Percentiles rank a stretch among this genome's conserved stretches.
These are phyloP conservation scores for Aspergillus sp. DNA, from an alignment of 2,329 filamentous ascomycete species.

Conservation along the genomic window DNA sequence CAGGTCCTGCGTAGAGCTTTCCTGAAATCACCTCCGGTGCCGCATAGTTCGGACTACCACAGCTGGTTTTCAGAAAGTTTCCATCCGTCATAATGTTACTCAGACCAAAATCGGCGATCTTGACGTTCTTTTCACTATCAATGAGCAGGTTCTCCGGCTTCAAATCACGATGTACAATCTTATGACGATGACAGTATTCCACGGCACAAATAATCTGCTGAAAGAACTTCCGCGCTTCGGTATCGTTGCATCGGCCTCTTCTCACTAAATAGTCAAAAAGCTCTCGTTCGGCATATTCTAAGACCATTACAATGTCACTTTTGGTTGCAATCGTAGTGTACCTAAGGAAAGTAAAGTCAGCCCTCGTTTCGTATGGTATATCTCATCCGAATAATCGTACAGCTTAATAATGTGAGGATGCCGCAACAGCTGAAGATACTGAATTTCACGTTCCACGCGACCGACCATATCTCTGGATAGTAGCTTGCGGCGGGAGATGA, in stretches of 20 bases:
- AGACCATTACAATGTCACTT: slow-evolving; percentile 96
- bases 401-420: slow-evolving; percentile 99
- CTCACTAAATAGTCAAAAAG: slow-evolving; percentile 98
- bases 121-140: slow-evolving; percentile 94
- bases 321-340: slow-evolving; percentile 96
- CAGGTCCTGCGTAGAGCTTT: slow-evolving; percentile 93
- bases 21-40: slow-evolving; percentile 97
- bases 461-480: slow-evolving; percentile 98
- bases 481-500: slow-evolving; percentile 92
- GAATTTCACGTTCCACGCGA: slow-evolving; percentile 94
- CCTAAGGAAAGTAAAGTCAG: slow-evolving; percentile 41
- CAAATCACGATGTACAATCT: slow-evolving; percentile 95
- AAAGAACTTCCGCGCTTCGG: slow-evolving; percentile 94
- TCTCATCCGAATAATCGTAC: slow-evolving; percentile 43
- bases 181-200: slow-evolving; percentile 97
- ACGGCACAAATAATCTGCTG: slow-evolving; percentile 99
- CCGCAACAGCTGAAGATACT: slow-evolving; percentile 89
- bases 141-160: slow-evolving; percentile 96
- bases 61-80: slow-evolving; percentile 98
- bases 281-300: slow-evolving; percentile 95
- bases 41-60: slow-evolving; percentile 96
- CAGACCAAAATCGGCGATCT: slow-evolving; percentile 97
- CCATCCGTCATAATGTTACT: slow-evolving; percentile 99
- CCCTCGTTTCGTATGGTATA: neutral
- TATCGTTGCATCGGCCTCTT: slow-evolving; percentile 84